A percentile compares a stretch with the other conserved stretches of the same genome.
These are phyloP conservation scores for Hysterangium stoloniferum DNA, from an alignment of 768 basidiomycete species.

Conservation along the genomic window DNA sequence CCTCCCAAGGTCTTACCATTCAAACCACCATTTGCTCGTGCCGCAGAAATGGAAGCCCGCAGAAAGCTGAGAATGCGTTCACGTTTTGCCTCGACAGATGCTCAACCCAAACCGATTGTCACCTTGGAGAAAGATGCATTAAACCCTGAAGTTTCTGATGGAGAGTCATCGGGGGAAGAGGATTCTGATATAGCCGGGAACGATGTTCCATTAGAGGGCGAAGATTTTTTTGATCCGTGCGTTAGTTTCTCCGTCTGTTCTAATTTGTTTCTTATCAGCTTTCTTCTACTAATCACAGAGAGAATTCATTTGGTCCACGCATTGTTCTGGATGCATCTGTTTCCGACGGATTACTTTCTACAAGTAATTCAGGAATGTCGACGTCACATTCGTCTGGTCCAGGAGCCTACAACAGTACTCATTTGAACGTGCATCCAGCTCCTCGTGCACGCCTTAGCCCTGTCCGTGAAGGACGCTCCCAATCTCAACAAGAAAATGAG, in stretches of 20 bases:
- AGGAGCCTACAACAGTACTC: slow-evolving; percentile 28
- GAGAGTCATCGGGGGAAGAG: slow-evolving; percentile 9
- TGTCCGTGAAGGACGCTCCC: slow-evolving; percentile 44
- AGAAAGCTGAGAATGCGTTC: slow-evolving; percentile 57
- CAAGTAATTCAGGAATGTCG: slow-evolving; percentile 40
- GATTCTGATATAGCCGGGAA: slow-evolving; percentile 4
- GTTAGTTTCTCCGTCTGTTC: not conserved
- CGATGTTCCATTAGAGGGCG: slow-evolving; percentile 36
- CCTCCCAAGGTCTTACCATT: slow-evolving; percentile 48
- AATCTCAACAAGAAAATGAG: slow-evolving; percentile 11
- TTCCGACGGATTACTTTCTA: slow-evolving; percentile 36
- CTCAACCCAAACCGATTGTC: slow-evolving; percentile 26
- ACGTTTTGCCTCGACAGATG: slow-evolving; percentile 25
- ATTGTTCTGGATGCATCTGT: slow-evolving; percentile 4
- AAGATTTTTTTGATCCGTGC: slow-evolving; percentile 14
- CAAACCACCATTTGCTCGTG: slow-evolving; percentile 72
- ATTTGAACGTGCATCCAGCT: slow-evolving; percentile 28
- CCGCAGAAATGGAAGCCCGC: slow-evolving; percentile 80
- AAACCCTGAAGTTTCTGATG: slow-evolving; percentile 13
- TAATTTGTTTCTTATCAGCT: too few species aligned
- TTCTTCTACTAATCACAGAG: not conserved
- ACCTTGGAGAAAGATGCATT: not conserved
- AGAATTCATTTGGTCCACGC: slow-evolving; percentile 5
- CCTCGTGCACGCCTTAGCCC: slow-evolving; percentile 50
- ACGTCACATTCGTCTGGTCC: slow-evolving; percentile 43